phyloP scores from a whole-genome alignment of 148 eudicot genomes.

The Dysphania ambrosioides region DNA sequence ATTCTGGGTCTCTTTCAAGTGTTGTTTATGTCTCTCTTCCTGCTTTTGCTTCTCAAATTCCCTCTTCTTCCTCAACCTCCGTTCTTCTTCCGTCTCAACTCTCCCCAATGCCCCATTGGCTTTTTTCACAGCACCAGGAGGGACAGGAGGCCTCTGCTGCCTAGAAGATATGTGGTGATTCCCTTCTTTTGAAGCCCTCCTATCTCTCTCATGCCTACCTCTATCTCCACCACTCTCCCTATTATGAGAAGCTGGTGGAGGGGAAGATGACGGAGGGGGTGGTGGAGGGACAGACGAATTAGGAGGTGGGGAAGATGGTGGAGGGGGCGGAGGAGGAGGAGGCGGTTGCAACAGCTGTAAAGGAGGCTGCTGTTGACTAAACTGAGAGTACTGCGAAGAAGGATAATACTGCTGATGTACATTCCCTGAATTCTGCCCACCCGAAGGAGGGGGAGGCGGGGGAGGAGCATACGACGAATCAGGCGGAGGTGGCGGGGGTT shows the following conservation, averaged over 20 bases:
- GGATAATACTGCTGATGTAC: constrained; percentile 62
- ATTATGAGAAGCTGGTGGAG: constrained; percentile 37
- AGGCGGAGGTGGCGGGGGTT: constrained; percentile 69
- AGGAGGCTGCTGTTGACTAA: constrained; percentile 48
- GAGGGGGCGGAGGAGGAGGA: constrained; percentile 56
- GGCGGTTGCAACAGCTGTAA: constrained; percentile 49
- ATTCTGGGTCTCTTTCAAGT: constrained; percentile 67
- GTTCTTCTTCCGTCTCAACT: constrained; percentile 89
- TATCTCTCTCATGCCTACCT: constrained; percentile 39
- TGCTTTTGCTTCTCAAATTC: constrained; percentile 77
- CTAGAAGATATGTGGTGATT: constrained; percentile 40
- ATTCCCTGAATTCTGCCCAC: constrained; percentile 26
- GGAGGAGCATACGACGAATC: constrained; percentile 72
- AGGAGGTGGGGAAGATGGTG: constrained; percentile 73
- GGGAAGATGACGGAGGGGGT: constrained; percentile 63
- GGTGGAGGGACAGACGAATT: constrained; percentile 60
- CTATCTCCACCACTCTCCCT: constrained; percentile 54
- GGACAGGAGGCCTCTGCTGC: constrained; percentile 60
- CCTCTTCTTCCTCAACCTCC: constrained; percentile 75
- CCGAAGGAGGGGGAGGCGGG: constrained; percentile 50
- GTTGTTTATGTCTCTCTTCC: constrained; percentile 73
- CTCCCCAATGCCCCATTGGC: constrained; percentile 49
- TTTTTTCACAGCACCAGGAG: constrained; percentile 45
- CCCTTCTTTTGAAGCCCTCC: constrained; percentile 41
- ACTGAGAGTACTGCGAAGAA: constrained; percentile 73